These are phyloP conservation scores for Tulasnella sp. DNA, from an alignment of 768 basidiomycete genomes.

Conservation along the genomic window DNA sequence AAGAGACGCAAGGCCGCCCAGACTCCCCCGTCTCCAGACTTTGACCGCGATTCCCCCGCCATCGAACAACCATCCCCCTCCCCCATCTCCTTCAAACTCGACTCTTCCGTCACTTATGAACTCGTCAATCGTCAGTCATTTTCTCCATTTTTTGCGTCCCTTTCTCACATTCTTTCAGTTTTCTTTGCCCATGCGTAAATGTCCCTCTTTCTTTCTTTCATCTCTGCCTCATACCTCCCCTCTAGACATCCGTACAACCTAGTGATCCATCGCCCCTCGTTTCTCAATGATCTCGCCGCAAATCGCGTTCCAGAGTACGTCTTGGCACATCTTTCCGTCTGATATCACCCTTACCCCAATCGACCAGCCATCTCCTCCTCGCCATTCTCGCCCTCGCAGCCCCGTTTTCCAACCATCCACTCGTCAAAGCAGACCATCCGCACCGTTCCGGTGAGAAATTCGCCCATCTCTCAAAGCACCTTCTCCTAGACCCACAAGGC, in stretches of 20 bases:
- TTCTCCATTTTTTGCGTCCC: background rate
- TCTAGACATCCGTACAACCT: conserved; percentile 67
- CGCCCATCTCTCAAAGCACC: conserved; percentile 45
- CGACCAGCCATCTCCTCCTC: conserved; percentile 36
- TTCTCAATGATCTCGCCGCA: conserved; percentile 50
- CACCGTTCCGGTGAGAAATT: conserved; percentile 25
- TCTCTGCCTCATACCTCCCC: conserved; percentile 22
- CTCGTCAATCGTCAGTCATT: conserved; percentile 52
- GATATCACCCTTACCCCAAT: no score
- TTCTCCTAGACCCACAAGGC: conserved; percentile 63
- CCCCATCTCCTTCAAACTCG: conserved; percentile 29
- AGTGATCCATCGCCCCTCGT: conserved; percentile 69
- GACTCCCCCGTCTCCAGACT: background rate
- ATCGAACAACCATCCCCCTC: background rate
- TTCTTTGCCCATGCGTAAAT: no score
- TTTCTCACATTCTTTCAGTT: conserved; percentile 2
- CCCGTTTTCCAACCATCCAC: conserved; percentile 55
- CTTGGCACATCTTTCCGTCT: background rate
- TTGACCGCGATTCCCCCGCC: background rate
- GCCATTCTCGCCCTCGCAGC: conserved; percentile 71
- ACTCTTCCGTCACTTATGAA: conserved; percentile 54
- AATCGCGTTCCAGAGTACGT: conserved; percentile 51
- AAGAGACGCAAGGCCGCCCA: conserved; percentile 5
- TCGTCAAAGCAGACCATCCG: conserved; percentile 38
- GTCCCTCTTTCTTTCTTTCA: background rate